Evolutionary conservation across 441 rosid species (phyloP).

Genomic region (Corymbia citriodora): DNA sequence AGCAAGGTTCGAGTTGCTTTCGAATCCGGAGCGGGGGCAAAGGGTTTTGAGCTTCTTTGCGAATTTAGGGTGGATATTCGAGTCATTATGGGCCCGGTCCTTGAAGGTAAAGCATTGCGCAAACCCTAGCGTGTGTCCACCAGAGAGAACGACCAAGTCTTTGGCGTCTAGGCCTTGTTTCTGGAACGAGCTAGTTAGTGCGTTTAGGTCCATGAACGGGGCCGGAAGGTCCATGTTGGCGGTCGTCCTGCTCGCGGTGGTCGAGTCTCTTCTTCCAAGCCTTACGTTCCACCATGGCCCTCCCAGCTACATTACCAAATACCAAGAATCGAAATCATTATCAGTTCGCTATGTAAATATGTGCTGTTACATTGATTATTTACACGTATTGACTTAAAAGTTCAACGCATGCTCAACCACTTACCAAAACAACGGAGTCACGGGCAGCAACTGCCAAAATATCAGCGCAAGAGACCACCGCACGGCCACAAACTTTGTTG

Average conservation of each 20-base stretch:
- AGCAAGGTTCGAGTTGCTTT: conserved; percentile 17
- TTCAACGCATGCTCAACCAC: neutral
- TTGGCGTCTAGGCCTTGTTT: conserved; percentile 11
- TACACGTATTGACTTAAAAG: neutral
- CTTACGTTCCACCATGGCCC: conserved; percentile 26
- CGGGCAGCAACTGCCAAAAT: conserved; percentile 29
- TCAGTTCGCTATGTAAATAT: neutral
- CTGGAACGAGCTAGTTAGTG: neutral
- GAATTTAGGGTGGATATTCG: conserved; percentile 27
- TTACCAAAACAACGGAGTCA: neutral
- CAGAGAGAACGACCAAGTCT: conserved; percentile 24
- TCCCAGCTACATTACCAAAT: conserved; percentile 7
- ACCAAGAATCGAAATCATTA: neutral
- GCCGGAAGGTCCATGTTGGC: conserved; percentile 15
- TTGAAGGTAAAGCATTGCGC: conserved; percentile 18
- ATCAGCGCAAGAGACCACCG: conserved; percentile 29
- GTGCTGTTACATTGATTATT: neutral
- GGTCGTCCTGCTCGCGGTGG: conserved; percentile 1
- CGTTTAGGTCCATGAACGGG: neutral
- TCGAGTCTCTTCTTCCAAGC: conserved; percentile 29
- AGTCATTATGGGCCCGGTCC: conserved; percentile 22
- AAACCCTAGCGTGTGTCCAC: conserved; percentile 19
- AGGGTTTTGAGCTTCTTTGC: conserved; percentile 8
- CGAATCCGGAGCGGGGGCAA: conserved; percentile 16
- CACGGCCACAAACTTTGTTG: conserved; percentile 14